These are phyloP conservation scores for Boletus nobilissimus DNA, from an alignment of 1,284 basidiomycete species.

Conservation along the genomic window DNA sequence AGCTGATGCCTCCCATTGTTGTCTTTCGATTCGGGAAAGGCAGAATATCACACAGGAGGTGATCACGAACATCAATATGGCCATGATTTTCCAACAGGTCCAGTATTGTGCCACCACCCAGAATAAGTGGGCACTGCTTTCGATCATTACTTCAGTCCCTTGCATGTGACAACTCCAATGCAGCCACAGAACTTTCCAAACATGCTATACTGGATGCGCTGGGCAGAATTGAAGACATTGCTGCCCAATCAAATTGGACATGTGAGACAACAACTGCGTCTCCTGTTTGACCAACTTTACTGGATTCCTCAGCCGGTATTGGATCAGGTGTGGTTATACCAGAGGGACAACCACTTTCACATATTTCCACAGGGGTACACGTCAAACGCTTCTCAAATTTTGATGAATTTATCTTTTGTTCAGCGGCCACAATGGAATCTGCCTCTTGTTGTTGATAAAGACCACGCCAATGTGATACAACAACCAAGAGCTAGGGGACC, in stretches of 20 bases:
- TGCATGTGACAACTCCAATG: neutral
- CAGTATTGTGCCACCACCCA: conserved; percentile 1
- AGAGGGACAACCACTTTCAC: conserved; percentile 1
- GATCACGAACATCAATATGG: neutral
- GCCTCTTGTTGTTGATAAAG: too few species aligned
- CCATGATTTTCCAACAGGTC: neutral
- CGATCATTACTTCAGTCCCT: conserved; percentile 5
- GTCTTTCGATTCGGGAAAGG: conserved; percentile 5
- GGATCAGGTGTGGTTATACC: conserved; percentile 10
- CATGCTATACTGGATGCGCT: conserved; percentile 19
- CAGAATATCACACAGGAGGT: neutral
- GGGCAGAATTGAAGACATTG: conserved; percentile 10
- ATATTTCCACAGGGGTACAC: conserved; percentile 5
- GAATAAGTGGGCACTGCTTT: conserved; percentile 14
- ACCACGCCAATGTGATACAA: neutral
- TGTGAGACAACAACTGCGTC: conserved; percentile 5
- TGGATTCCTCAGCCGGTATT: conserved; percentile 16
- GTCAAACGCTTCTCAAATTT: conserved; percentile 5
- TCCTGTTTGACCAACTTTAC: conserved; percentile 13
- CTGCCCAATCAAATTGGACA: neutral
- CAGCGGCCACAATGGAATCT: neutral
- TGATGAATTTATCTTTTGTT: neutral
- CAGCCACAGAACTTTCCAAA: conserved; percentile 14
- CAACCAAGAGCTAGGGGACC: neutral
- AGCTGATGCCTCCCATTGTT: conserved; percentile 10